Evolutionary conservation across 2,329 filamentous ascomycete species (phyloP), one percentile per base, ranked within the genome.

Genomic region (Neopestalotiopsis sp.): DNA sequence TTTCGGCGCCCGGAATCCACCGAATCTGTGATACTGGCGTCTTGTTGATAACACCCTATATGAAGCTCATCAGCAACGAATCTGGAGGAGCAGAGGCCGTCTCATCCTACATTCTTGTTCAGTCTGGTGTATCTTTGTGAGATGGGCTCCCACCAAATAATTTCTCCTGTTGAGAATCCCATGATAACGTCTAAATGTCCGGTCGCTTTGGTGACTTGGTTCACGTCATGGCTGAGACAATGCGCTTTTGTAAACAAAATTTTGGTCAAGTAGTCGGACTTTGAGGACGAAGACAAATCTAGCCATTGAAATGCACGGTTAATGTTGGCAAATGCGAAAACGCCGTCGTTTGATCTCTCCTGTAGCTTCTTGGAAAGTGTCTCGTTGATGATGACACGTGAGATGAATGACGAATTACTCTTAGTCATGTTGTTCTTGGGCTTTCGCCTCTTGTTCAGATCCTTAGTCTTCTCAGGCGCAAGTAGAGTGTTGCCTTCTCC

Each of bases 381-480:
- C 75, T 99, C 96, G 76, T 97, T 93, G 17, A 94, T 91, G 72
- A 98, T 97, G 40, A 98, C 95, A 67, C 96, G 86, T n/a, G 95
- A 98, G 38, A 99, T 96, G 78, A 98, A 99, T 0, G 95, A 97
- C 10, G 96, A 99, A 80, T 97, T 98, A 83, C 94, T 98, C 85
- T 99, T 99, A 66, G 95, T 91, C 80, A 99, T 96, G 80, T 97
- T 98, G 81, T 95, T 98, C 86, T 98, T 99, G 2, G 96, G 96
- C 80, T 99, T 99, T 77, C 91, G 89, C 78, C 90, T 88, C 85
- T 98, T 98, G 72, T 89, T 90, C 56, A 89, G 87, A 75, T 95
- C 93, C 76, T 94, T 94, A 38, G 86, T 85, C 65, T 87, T 86
- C 20, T 86, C 85, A 3, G 89, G 81, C 12, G 86, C 84, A 38